Base-by-base conservation (phyloP, 2,329 filamentous ascomycete genomes). In the Pseudogymnoascus sp. region DNA sequence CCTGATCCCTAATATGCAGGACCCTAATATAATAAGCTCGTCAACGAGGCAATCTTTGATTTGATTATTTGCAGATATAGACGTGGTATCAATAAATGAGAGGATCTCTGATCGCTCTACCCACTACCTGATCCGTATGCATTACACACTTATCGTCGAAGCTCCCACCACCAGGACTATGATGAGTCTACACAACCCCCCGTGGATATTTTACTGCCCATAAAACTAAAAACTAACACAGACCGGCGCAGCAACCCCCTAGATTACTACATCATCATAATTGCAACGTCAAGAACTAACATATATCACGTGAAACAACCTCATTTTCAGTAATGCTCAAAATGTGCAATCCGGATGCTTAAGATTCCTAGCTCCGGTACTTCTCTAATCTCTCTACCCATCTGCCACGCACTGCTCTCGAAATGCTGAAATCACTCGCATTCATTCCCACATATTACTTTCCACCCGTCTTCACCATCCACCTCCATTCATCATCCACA, bases 291-390 rank as follows among this genome's bases (percentile, higher is more conserved):
- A 5, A 1, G 0, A 0, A 19, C 6, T 13, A 56, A 0, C 26
- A 33, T 2, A 56, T 19, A 56, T 56, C 50, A 33, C 50, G 50
- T 56, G 50, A 33, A 33, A 56, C n/a, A 56, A 13, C 50, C 26
- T n/a, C 26, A 56, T 33, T 17, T 56, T 5, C 50, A 56, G n/a
- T 11, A 19, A 53, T 33, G 50, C 50, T 56, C 50, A 53, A 56
- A 56, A 56, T 56, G 50, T 56, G 50, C 29, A 56, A 56, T 33
- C 29, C 50, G 50, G 26, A 56, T 56, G 50, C 50, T 56, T 56
- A 56, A 56, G n/a, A 33, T 56, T 56, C 50, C 50, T 21, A 56
- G 50, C 29, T 56, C 50, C 50, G 50, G 50, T 17, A 56, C 26
- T 33, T 56, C 50, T 56, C 50, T 56, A 56, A 56, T 33, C n/a